A percentile compares a stretch with the other conserved stretches of the same genome.
Conservation (phyloP, 2,329 filamentous ascomycete species). For the Knufia fluminis region DNA sequence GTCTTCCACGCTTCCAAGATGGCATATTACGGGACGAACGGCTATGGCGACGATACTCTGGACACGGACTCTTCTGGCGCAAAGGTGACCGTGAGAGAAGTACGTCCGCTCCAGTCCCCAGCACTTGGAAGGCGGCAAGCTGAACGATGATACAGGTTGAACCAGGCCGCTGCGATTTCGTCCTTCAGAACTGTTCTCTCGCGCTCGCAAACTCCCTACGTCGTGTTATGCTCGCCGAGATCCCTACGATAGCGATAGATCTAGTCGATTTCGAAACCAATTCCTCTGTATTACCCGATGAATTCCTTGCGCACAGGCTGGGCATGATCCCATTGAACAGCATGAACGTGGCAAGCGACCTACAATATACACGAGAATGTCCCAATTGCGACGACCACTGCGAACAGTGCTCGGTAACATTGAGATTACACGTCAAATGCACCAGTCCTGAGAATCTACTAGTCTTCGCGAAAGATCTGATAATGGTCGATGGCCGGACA, state of each 20-base stretch:
- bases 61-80: conserved; percentile 39
- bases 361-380: conserved; percentile 87
- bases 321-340: conserved; percentile 82
- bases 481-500: conserved; percentile 58
- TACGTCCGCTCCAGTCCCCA: too few species aligned
- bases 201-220: conserved; percentile 88
- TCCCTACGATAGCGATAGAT: conserved; percentile 90
- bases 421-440: conserved; percentile 78
- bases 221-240: conserved; percentile 82
- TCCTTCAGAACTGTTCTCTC: conserved; percentile 79
- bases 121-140: too few species aligned
- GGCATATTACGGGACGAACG: conserved; percentile 22
- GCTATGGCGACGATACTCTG: conserved; percentile 28
- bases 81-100: conserved; percentile 41
- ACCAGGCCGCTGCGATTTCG: conserved; percentile 75
- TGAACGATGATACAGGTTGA: conserved; percentile 59
- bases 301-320: conserved; percentile 87
- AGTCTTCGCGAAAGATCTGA: conserved; percentile 83
- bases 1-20: conserved; percentile 11
- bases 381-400: conserved; percentile 86
- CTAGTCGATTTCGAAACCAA: conserved; percentile 88
- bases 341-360: conserved; percentile 66
- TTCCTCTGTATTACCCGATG: conserved; percentile 90
- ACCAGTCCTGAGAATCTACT: conserved; percentile 66
- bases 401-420: conserved; percentile 77